A percentile compares a stretch with the other conserved stretches of the same genome.
Evolutionary conservation across 2,329 filamentous ascomycete species (phyloP).

Genomic region (Talaromyces sp.): DNA sequence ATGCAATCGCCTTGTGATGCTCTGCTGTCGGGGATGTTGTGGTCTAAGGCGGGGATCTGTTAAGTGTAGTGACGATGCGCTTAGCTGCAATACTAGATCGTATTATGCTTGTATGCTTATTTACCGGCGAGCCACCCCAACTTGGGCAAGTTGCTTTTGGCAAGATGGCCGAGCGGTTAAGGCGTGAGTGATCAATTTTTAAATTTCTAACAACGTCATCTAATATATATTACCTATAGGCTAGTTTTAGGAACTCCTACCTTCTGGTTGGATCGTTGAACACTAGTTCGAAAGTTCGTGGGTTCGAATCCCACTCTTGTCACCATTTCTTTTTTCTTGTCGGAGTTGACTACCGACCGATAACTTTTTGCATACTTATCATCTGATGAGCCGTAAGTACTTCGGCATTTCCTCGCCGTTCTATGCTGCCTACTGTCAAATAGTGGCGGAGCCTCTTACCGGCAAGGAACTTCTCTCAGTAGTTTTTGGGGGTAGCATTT

Average conservation of each 20-base stretch:
- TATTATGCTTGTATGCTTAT: not conserved
- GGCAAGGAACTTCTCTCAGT: too few relatives aligned
- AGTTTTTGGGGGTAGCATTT: too few relatives aligned
- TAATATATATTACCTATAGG: not conserved
- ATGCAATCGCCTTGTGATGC: not conserved
- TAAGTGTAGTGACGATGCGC: constrained; percentile 16
- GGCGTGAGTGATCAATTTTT: too few relatives aligned
- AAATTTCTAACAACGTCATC: not conserved
- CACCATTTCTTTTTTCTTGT: not conserved
- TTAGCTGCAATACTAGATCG: constrained; percentile 6
- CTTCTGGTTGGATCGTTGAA: not conserved
- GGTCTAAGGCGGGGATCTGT: not conserved
- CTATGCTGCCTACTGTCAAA: too few relatives aligned
- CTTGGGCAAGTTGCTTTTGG: too few relatives aligned
- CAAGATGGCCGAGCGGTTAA: not conserved
- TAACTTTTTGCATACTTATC: too few relatives aligned
- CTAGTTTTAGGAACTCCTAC: not conserved
- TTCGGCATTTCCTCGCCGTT: too few relatives aligned
- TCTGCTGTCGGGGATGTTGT: constrained; percentile 1
- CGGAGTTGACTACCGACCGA: too few relatives aligned
- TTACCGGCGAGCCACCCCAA: too few relatives aligned
- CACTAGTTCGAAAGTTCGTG: not conserved
- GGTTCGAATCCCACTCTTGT: constrained; percentile 2
- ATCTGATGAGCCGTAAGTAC: too few relatives aligned
- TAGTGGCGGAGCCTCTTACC: too few relatives aligned